Evolutionary conservation across 2,329 filamentous ascomycete genomes (phyloP), one percentile per base, ranked within the genome.

Genomic region (Cladophialophora chaetospira): DNA sequence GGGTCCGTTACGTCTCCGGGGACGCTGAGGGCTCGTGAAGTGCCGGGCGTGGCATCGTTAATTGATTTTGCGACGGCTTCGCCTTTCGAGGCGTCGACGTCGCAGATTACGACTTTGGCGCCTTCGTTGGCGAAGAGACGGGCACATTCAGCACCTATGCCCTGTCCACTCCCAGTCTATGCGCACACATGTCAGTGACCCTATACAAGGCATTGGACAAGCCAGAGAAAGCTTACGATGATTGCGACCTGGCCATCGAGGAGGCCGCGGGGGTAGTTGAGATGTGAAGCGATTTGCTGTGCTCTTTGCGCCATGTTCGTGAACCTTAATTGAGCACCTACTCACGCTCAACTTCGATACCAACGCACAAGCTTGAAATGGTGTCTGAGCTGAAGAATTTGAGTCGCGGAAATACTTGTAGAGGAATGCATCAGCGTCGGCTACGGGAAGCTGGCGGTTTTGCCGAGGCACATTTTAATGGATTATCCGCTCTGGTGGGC

Each of bases 111-210:
- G 0, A 96, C 90, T 70, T 87, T 91, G 13, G 91, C 90, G 21
- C 91, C 91, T 73, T 96, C 90, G 58, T 91, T 93, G 10, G 89
- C 90, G 68, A 96, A 95, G 2, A 95, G 75, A 8, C 86, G 81
- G 5, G 91, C 91, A 28, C 87, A 81, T 75, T 96, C 91, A 25
- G 90, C 91, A 21, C 91, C 91, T 70, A 96, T 96, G 58, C 91
- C 91, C 72, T 95, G 90, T 6, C 89, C 90, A 15, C 86, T 85
- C 42, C 91, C 90, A 2, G 91, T 96, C n/a, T n/a, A n/a, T n/a
- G n/a, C n/a, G n/a, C n/a, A n/a, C n/a, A n/a, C n/a, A n/a, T n/a
- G n/a, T n/a, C n/a, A 11, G 4, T 11, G n/a, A 13, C 1, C 19
- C 15, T 15, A 13, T 10, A 10, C n/a, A 31, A 15, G 17, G 31